These are phyloP conservation scores for Solioccasus polychromus DNA, from an alignment of 768 basidiomycete species.

Conservation along the genomic window DNA sequence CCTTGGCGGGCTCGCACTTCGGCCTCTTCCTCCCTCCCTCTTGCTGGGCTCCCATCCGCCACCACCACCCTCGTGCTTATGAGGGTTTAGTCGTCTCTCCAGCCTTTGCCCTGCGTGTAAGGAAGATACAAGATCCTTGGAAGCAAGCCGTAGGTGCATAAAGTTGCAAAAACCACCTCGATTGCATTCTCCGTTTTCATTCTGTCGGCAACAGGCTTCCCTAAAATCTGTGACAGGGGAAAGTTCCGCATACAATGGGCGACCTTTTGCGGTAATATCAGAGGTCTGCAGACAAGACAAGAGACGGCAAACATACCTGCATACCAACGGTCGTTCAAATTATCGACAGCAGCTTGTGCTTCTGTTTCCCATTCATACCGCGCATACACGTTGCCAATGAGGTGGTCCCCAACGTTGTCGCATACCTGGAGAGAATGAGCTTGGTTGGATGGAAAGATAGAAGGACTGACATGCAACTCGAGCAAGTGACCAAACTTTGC, in stretches of 20 bases:
- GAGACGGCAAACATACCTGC: slow-evolving; percentile 54
- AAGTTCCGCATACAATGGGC: slow-evolving; percentile 94
- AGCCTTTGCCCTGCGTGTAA: slow-evolving; percentile 80
- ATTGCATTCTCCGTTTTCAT: slow-evolving; percentile 98
- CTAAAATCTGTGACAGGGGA: slow-evolving; percentile 98
- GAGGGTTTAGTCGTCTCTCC: slow-evolving; percentile 73
- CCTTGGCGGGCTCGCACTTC: slow-evolving; percentile 71
- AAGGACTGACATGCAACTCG: slow-evolving; percentile 80
- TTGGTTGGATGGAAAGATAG: not conserved
- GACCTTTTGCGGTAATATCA: slow-evolving; percentile 48
- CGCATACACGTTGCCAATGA: slow-evolving; percentile 97
- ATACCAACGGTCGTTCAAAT: slow-evolving; percentile 96
- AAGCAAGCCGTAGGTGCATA: slow-evolving; percentile 91
- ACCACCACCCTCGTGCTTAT: slow-evolving; percentile 58
- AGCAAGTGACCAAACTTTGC: slow-evolving; percentile 93
- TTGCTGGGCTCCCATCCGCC: slow-evolving; percentile 85
- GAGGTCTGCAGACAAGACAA: slow-evolving; percentile 1
- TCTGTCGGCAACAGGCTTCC: slow-evolving; percentile 98
- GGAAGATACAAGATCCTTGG: slow-evolving; percentile 76
- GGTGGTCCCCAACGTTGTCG: slow-evolving; percentile 99
- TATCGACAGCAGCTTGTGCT: slow-evolving; percentile 89
- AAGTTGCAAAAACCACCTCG: slow-evolving; percentile 99
- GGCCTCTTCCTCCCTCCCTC: slow-evolving; percentile 59
- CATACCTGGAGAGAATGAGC: slow-evolving; percentile 59
- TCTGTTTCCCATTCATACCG: slow-evolving; percentile 99